Conservation (phyloP, 148 eudicot genomes). For the Nyssa sinensis region DNA sequence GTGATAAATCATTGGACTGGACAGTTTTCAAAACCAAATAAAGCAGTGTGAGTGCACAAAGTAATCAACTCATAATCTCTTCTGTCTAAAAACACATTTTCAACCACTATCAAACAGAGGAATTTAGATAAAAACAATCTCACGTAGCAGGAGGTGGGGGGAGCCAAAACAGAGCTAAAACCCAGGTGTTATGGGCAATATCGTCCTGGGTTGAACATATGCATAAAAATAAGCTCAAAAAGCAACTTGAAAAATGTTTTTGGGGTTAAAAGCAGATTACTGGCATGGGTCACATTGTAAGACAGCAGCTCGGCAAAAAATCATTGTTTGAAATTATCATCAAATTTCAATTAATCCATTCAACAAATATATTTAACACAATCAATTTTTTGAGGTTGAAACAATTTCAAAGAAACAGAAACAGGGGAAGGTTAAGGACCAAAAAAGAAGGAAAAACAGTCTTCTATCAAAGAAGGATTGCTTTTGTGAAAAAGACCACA, state of each 20-base stretch:
- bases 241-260: background rate
- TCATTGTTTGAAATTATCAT: too few relatives aligned
- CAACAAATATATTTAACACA: background rate
- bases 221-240: background rate
- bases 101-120: background rate
- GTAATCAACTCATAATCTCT: background rate
- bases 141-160: background rate
- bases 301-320: background rate
- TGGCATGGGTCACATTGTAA: background rate
- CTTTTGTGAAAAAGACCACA: background rate
- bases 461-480: background rate
- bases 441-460: background rate
- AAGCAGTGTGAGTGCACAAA: constrained; percentile 13
- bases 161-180: background rate
- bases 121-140: background rate
- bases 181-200: background rate
- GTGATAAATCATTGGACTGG: constrained; percentile 56
- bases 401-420: too few relatives aligned
- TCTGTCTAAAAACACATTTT: background rate
- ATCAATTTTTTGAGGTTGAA: background rate
- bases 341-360: too few relatives aligned
- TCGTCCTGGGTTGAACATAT: background rate
- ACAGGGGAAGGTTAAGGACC: too few relatives aligned
- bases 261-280: background rate
- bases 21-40: constrained; percentile 39